Conservation (phyloP, 2,329 filamentous ascomycete species). For the Monosporascus sp. region DNA sequence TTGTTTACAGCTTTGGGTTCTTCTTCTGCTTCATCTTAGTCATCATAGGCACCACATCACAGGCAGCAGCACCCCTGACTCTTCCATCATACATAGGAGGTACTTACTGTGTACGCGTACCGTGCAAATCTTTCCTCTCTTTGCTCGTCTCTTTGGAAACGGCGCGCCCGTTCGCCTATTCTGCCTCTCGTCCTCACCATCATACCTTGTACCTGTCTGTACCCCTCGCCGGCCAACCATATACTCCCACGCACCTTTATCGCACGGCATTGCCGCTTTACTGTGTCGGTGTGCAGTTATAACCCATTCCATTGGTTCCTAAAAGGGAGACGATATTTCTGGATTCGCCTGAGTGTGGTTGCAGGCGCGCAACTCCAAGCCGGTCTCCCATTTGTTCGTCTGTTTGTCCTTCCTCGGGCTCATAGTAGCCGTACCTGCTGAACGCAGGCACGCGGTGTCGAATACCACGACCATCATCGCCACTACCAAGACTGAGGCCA, state of each 20-base stretch:
- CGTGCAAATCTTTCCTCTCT: too few species aligned
- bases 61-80: too few species aligned
- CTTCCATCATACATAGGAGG: too few species aligned
- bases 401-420: not conserved
- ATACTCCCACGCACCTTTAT: slow-evolving; percentile 23
- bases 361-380: not conserved
- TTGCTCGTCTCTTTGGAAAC: too few species aligned
- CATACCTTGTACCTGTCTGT: not conserved
- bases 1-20: too few species aligned
- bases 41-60: too few species aligned
- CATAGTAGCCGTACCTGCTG: not conserved
- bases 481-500: not conserved
- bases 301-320: slow-evolving; percentile 23
- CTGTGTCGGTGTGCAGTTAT: slow-evolving; percentile 16
- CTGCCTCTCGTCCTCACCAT: not conserved
- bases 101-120: too few species aligned
- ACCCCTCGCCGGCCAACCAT: slow-evolving; percentile 19
- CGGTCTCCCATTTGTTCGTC: not conserved
- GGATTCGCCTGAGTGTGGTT: not conserved
- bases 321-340: slow-evolving; percentile 12
- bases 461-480: too few species aligned
- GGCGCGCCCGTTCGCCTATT: too few species aligned
- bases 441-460: not conserved
- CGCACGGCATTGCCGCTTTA: slow-evolving; percentile 27
- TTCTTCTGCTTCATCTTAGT: too few species aligned